Conservation (phyloP, 2,329 filamentous ascomycete genomes). For the Cyclaneusma minus region DNA sequence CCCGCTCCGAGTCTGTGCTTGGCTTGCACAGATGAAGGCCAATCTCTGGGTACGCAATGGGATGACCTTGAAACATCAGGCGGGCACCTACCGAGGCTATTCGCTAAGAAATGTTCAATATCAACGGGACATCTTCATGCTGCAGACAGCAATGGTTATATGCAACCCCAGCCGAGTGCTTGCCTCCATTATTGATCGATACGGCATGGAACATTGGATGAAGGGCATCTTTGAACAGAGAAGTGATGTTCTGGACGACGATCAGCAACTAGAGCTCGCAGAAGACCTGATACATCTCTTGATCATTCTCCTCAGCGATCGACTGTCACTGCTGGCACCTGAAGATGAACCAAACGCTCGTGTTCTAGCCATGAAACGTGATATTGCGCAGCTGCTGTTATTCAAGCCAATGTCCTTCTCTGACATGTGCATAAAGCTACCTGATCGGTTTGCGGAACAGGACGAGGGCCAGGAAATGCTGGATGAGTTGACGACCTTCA, state of each 20-base stretch:
- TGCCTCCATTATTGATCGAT: slow-evolving; percentile 81
- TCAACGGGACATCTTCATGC: slow-evolving; percentile 83
- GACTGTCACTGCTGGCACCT: slow-evolving; percentile 59
- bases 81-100: slow-evolving; percentile 82
- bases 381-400: slow-evolving; percentile 86
- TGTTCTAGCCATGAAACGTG: slow-evolving; percentile 61
- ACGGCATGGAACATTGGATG: slow-evolving; percentile 77
- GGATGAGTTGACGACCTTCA: slow-evolving; percentile 77
- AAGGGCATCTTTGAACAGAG: slow-evolving; percentile 64
- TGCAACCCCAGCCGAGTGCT: slow-evolving; percentile 74
- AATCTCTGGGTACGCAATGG: slow-evolving; percentile 98
- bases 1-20: slow-evolving; percentile 82
- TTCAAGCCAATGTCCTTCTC: slow-evolving; percentile 95
- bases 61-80: slow-evolving; percentile 88
- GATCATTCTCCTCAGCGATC: slow-evolving; percentile 79
- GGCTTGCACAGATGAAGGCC: slow-evolving; percentile 95
- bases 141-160: slow-evolving; percentile 80
- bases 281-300: slow-evolving; percentile 93
- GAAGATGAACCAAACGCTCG: slow-evolving; percentile 51
- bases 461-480: slow-evolving; percentile 78
- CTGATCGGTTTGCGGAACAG: slow-evolving; percentile 78
- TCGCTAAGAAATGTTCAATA: slow-evolving; percentile 83
- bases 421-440: slow-evolving; percentile 71
- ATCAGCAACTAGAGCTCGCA: slow-evolving; percentile 78
- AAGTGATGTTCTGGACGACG: slow-evolving; percentile 64